Percentiles rank a stretch among this genome's conserved stretches.
Conservation (phyloP, 2,329 filamentous ascomycete species). For the Calonectria hawksworthii region DNA sequence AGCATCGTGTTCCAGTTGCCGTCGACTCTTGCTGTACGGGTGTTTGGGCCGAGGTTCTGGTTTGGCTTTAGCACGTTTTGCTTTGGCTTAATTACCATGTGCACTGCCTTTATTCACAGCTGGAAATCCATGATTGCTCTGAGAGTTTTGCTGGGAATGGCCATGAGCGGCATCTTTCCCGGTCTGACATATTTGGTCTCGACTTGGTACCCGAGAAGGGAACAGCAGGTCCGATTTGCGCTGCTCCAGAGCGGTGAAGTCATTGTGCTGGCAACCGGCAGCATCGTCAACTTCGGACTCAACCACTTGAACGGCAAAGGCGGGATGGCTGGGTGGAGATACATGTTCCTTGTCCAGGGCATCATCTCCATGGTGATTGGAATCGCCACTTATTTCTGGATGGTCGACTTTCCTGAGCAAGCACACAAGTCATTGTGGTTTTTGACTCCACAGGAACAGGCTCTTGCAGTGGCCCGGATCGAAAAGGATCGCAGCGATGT, state of each 20-base stretch:
- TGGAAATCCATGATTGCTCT: slow-evolving; percentile 19
- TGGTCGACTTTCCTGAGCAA: slow-evolving; percentile 20
- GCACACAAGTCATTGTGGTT: slow-evolving; percentile 12
- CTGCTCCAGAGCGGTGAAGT: slow-evolving; percentile 10
- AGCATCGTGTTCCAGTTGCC: slow-evolving; percentile 18
- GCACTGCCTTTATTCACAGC: slow-evolving; percentile 21
- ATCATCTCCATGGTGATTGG: slow-evolving; percentile 15
- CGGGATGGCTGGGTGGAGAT: slow-evolving; percentile 13
- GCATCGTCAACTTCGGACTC: slow-evolving; percentile 19
- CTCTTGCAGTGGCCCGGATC: slow-evolving; percentile 1
- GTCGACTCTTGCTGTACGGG: slow-evolving; percentile 7
- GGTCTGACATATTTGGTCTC: slow-evolving; percentile 16
- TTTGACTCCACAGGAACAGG: background rate
- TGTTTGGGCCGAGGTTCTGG: slow-evolving; percentile 6
- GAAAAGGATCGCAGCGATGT: slow-evolving; percentile 19
- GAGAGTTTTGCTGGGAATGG: slow-evolving; percentile 5
- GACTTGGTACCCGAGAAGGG: slow-evolving; percentile 13
- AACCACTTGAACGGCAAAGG: slow-evolving; percentile 16
- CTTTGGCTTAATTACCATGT: slow-evolving; percentile 16
- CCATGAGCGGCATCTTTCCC: slow-evolving; percentile 19
- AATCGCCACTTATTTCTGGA: slow-evolving; percentile 4
- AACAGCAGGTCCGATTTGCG: slow-evolving; percentile 13
- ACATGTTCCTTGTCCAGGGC: slow-evolving; percentile 22
- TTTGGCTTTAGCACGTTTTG: slow-evolving; percentile 3
- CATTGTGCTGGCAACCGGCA: slow-evolving; percentile 5